Evolutionary conservation across 2,329 filamentous ascomycete genomes (phyloP).

Genomic region (Fusarium torulosum): DNA sequence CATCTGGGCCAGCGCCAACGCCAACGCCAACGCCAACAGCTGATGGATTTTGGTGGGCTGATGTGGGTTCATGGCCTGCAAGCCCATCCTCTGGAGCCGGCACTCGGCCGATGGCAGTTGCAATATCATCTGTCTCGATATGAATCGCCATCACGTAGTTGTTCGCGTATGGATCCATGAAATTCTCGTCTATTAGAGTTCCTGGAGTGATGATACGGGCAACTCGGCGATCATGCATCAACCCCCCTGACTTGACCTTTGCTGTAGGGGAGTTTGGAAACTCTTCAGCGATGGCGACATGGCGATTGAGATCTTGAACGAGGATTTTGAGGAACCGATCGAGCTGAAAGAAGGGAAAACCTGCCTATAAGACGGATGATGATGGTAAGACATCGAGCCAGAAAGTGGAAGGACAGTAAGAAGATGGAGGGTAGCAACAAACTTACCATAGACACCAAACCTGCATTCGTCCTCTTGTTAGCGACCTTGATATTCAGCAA

Average conservation of each 20-base stretch:
- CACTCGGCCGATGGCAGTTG: constrained; percentile 64
- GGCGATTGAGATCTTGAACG: constrained; percentile 89
- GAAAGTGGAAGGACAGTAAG: constrained; percentile 9
- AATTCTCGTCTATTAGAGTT: constrained; percentile 96
- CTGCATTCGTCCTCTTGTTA: constrained; percentile 81
- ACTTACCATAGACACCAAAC: constrained; percentile 85
- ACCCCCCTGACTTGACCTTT: constrained; percentile 79
- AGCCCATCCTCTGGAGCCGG: constrained; percentile 22
- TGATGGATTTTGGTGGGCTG: constrained; percentile 39
- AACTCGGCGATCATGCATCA: constrained; percentile 87
- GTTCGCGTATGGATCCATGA: constrained; percentile 93
- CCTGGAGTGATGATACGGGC: constrained; percentile 92
- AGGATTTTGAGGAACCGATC: constrained; percentile 93
- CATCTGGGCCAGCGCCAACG: constrained; percentile 36
- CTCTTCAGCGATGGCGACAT: constrained; percentile 95
- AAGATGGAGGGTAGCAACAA: constrained; percentile 16
- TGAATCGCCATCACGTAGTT: constrained; percentile 92
- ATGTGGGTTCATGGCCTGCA: constrained; percentile 33
- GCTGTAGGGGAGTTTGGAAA: constrained; percentile 79
- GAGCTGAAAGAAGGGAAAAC: constrained; percentile 93
- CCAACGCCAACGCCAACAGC: constrained; percentile 43
- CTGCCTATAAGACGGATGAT: constrained; percentile 68
- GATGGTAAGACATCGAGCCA: constrained; percentile 34
- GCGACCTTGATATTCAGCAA: constrained; percentile 89
- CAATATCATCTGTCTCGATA: constrained; percentile 28